phyloP scores from a whole-genome alignment of 2,329 filamentous ascomycete species.

The Pleoardoris graminearum region DNA sequence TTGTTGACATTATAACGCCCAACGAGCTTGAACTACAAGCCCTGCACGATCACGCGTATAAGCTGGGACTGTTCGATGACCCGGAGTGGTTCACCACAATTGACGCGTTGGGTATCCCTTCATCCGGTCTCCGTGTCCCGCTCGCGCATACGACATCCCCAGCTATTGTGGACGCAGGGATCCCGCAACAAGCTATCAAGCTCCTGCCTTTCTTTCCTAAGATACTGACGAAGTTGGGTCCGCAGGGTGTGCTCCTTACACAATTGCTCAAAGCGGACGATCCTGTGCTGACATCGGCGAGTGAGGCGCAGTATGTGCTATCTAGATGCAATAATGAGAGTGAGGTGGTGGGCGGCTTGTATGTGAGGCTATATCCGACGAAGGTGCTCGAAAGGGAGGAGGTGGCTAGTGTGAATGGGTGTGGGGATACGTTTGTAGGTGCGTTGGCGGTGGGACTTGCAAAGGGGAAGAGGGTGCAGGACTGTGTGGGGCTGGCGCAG shows the following conservation, averaged over 20 bases:
- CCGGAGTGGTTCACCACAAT: conserved; percentile 78
- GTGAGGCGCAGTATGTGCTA: conserved; percentile 71
- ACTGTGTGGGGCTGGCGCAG: conserved; percentile 79
- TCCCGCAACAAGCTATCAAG: conserved; percentile 81
- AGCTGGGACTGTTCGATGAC: conserved; percentile 68
- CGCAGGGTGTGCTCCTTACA: conserved; percentile 74
- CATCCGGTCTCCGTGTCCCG: conserved; percentile 68
- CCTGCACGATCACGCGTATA: conserved; percentile 73
- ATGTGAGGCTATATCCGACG: conserved; percentile 73
- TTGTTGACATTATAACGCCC: conserved; percentile 77
- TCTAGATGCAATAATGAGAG: conserved; percentile 58
- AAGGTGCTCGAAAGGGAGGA: conserved; percentile 64
- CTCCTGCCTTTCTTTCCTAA: conserved; percentile 86
- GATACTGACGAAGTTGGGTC: conserved; percentile 81
- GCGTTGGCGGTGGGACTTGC: conserved; percentile 79
- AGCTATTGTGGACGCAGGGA: conserved; percentile 73
- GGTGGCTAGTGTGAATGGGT: conserved; percentile 88
- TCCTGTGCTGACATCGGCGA: conserved; percentile 63
- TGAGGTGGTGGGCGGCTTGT: conserved; percentile 70
- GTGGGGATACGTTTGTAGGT: conserved; percentile 90
- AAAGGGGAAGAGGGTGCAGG: conserved; percentile 56
- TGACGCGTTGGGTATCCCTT: conserved; percentile 75
- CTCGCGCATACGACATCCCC: conserved; percentile 70
- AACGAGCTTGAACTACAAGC: conserved; percentile 80
- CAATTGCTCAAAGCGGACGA: conserved; percentile 71